A percentile compares a stretch with the other conserved stretches of the same genome.
These are phyloP conservation scores for Macadamia tetraphylla DNA, from an alignment of 164 flowering plant species.

Conservation along the genomic window DNA sequence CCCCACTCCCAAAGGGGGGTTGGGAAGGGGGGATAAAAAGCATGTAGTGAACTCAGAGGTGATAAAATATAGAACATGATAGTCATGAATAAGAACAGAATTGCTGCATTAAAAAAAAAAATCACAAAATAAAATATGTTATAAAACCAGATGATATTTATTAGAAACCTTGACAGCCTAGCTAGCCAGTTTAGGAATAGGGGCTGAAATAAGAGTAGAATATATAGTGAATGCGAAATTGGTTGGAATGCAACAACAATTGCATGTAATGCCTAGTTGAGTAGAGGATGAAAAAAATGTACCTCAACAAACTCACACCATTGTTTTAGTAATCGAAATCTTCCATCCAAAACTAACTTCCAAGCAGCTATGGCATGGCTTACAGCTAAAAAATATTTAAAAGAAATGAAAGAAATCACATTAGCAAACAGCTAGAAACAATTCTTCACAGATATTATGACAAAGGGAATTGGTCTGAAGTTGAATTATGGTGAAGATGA, in stretches of 20 bases:
- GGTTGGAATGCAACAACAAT: neutral
- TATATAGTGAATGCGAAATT: neutral
- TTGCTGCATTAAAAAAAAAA: no score
- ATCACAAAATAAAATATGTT: no score
- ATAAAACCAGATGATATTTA: no score
- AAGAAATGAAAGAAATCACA: neutral
- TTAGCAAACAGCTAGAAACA: neutral
- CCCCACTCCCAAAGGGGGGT: no score
- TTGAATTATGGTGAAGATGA: neutral
- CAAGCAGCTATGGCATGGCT: slow-evolving; percentile 75
- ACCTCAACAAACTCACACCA: slow-evolving; percentile 99
- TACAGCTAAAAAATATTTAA: slow-evolving; percentile 46
- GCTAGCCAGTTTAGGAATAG: no score
- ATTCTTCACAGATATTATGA: neutral
- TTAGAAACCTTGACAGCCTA: no score
- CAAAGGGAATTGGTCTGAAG: neutral
- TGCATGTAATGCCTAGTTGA: no score
- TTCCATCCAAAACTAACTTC: slow-evolving; percentile 74
- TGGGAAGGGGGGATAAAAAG: no score
- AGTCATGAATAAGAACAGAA: no score
- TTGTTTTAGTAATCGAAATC: slow-evolving; percentile 79
- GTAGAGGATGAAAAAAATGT: slow-evolving; percentile 4
- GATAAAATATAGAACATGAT: no score
- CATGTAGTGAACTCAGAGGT: no score
- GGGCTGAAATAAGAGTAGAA: neutral